Evolutionary conservation across 805 yeast genomes (phyloP).

Genomic region (Saccharomycopsis babjevae): DNA sequence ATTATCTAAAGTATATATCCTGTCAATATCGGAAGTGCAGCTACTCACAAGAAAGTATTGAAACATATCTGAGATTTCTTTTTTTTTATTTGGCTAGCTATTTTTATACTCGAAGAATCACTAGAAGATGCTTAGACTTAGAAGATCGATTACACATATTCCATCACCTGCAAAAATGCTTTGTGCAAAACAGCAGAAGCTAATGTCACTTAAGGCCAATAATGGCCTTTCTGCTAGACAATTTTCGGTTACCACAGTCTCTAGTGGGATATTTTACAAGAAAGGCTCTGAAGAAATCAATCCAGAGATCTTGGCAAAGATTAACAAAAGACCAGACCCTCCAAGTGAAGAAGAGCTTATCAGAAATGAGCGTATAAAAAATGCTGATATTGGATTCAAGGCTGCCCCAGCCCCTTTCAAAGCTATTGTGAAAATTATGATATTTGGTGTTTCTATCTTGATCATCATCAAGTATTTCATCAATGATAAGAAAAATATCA

Average conservation of each 20-base stretch:
- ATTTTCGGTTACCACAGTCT: background rate
- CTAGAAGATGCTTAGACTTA: background rate
- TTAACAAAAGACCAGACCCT: background rate
- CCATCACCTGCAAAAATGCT: background rate
- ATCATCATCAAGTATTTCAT: conserved; percentile 25
- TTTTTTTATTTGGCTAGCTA: too few species aligned
- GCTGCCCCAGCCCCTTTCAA: conserved; percentile 10
- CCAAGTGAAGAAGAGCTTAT: background rate
- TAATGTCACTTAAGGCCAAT: background rate
- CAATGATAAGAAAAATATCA: conserved; percentile 27
- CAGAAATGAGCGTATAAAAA: background rate
- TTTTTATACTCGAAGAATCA: too few species aligned
- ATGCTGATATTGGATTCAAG: conserved; percentile 9
- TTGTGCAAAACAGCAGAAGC: background rate
- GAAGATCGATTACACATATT: background rate
- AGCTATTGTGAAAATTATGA: conserved; percentile 19
- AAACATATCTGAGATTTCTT: too few species aligned
- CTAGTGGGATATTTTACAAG: background rate
- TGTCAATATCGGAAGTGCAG: too few species aligned
- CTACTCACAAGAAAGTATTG: too few species aligned
- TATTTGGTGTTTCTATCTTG: conserved; percentile 23
- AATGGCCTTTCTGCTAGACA: background rate
- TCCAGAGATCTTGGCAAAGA: background rate
- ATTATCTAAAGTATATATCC: too few species aligned
- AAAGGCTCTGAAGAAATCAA: background rate